Conservation (phyloP, 2,329 filamentous ascomycete genomes). For the Penicillium sp. region DNA sequence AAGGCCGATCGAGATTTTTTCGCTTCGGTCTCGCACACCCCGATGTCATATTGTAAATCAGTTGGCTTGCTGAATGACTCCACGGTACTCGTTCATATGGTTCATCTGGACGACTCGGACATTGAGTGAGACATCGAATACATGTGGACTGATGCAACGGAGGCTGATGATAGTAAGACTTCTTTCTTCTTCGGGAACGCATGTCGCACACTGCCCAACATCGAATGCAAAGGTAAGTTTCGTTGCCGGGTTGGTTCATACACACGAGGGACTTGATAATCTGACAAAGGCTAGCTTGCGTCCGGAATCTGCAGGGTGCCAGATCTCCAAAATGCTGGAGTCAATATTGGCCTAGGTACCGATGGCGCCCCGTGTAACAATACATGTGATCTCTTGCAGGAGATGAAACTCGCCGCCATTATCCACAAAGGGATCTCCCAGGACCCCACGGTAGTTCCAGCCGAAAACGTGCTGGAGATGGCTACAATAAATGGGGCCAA, state of each 20-base stretch:
- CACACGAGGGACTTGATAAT: not conserved
- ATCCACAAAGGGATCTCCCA: slow-evolving; percentile 41
- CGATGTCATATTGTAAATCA: slow-evolving; percentile 37
- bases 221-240: slow-evolving; percentile 40
- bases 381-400: slow-evolving; percentile 45
- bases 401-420: slow-evolving; percentile 47
- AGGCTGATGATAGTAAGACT: slow-evolving; percentile 11
- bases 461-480: slow-evolving; percentile 42
- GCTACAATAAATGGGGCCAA: slow-evolving; percentile 43
- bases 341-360: slow-evolving; percentile 45
- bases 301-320: slow-evolving; percentile 45
- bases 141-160: not conserved
- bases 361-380: slow-evolving; percentile 49
- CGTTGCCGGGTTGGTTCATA: not conserved
- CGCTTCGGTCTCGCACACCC: slow-evolving; percentile 28
- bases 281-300: slow-evolving; percentile 27
- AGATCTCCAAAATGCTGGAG: slow-evolving; percentile 35
- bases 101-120: slow-evolving; percentile 42
- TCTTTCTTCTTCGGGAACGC: slow-evolving; percentile 34
- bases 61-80: slow-evolving; percentile 33
- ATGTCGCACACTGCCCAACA: slow-evolving; percentile 46
- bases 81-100: slow-evolving; percentile 47
- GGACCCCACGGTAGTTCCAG: slow-evolving; percentile 38
- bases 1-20: slow-evolving; percentile 36
- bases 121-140: slow-evolving; percentile 17